Evolutionary conservation across 805 yeast species (phyloP), one percentile per base, ranked within the genome.

Genomic region (Yarrowia phangngaensis): DNA sequence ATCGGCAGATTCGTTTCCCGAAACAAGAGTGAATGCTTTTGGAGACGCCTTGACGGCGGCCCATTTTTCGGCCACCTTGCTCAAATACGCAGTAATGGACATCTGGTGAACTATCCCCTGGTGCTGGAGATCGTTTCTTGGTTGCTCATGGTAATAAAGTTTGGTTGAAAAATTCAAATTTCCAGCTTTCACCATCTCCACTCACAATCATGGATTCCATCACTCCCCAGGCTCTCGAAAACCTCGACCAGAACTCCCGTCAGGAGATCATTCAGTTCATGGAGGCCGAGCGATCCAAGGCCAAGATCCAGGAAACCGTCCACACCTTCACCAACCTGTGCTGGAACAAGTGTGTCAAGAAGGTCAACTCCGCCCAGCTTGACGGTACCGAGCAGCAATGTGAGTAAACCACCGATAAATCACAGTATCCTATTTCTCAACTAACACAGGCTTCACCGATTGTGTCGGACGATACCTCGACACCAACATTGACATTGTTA

Each of bases 291-390:
- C 82, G 83, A 62, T 76, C 92, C 54, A 86, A 84, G 69, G 80
- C 90, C 50, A 86, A 87, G 68, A 85, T 89, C 22, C 95, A 87
- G 65, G 74, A 54, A 51, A 64, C 94, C 24, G 84, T 89, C 53
- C 95, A 89, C 64, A 78, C 74, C 60, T 87, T 86, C 75, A 88
- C 96, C 20, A 89, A 87, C 62, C 73, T 82, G 72, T 89, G 97
- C 64, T 89, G 87, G 74, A 84, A 82, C 64, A 84, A 84, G 67
- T 89, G 97, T 66, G 75, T 87, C 46, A 67, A 70, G 40, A 63
- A 66, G 19, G 47, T 58, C 53, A 69, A 65, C 15, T 53, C 67
- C 4, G 59, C 58, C 34, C 64, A 76, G 43, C 70, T 88, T 55
- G 71, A 72, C 54, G 47, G 67, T 2, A 64, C 64, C 50, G 97